Conservation (phyloP, 2,329 filamentous ascomycete species). For the Lachnellula subtilissima region DNA sequence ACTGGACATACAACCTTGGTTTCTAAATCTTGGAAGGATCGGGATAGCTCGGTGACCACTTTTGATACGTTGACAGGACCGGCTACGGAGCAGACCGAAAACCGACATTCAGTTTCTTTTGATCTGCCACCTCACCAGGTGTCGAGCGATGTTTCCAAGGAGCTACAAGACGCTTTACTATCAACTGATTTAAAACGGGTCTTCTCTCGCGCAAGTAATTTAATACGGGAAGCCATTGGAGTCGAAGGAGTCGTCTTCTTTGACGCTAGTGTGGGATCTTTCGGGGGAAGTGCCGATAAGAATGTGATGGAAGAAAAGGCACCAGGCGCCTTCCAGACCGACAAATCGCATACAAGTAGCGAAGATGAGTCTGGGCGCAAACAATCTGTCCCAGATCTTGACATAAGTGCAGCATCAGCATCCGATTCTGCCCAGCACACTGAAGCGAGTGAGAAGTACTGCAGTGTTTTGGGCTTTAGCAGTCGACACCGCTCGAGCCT, state of each 20-base stretch:
- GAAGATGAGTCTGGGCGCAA: slow-evolving; percentile 23
- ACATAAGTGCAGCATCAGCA: slow-evolving; percentile 1
- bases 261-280: slow-evolving; percentile 28
- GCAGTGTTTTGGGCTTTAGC: slow-evolving; percentile 28
- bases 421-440: slow-evolving; percentile 1
- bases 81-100: slow-evolving; percentile 13
- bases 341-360: slow-evolving; percentile 19
- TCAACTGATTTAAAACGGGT: slow-evolving; percentile 25
- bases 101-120: slow-evolving; percentile 20
- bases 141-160: slow-evolving; percentile 14
- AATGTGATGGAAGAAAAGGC: slow-evolving; percentile 22
- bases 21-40: slow-evolving; percentile 18
- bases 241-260: slow-evolving; percentile 29
- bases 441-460: slow-evolving; percentile 17
- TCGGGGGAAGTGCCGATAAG: slow-evolving; percentile 24
- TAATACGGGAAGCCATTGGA: slow-evolving; percentile 30
- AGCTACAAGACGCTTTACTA: slow-evolving; percentile 24
- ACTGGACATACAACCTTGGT: slow-evolving; percentile 13
- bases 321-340: slow-evolving; percentile 21
- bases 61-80: slow-evolving; percentile 16
- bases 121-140: slow-evolving; percentile 17
- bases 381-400: slow-evolving; percentile 14
- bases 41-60: slow-evolving; percentile 24
- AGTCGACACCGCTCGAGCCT: slow-evolving; percentile 27
- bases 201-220: slow-evolving; percentile 28